Evolutionary conservation across 345 rosid genomes (phyloP).

Genomic region (Eucalyptus guilfoylei): DNA sequence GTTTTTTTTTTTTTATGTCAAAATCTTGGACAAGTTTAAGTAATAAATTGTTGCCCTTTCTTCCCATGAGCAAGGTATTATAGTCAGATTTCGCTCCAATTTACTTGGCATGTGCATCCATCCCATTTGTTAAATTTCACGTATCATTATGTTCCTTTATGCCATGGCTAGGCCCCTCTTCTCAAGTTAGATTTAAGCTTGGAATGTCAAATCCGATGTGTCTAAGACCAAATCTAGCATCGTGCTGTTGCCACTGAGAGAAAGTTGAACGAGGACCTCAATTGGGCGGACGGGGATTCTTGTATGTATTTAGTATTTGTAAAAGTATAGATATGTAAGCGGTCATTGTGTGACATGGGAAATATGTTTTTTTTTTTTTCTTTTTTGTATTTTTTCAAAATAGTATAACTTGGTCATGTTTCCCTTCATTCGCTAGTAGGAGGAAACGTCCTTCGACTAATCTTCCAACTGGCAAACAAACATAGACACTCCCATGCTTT

Average conservation of each 20-base stretch:
- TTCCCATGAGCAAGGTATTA: not conserved
- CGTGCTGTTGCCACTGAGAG: not conserved
- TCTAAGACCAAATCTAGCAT: not conserved
- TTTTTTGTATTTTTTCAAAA: too few species aligned
- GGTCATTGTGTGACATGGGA: not conserved
- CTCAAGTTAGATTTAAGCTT: not conserved
- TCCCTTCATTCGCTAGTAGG: not conserved
- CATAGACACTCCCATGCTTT: not conserved
- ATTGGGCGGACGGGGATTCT: not conserved
- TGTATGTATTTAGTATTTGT: not conserved
- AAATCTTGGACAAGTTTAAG: not conserved
- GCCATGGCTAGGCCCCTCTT: not conserved
- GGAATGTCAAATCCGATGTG: not conserved
- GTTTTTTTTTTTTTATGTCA: not conserved
- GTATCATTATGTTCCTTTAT: not conserved
- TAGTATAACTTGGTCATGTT: not conserved
- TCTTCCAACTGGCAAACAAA: not conserved
- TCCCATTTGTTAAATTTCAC: not conserved
- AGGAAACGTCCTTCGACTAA: not conserved
- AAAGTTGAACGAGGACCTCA: not conserved
- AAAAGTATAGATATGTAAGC: not conserved
- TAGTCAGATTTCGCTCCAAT: not conserved
- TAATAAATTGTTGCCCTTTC: not conserved
- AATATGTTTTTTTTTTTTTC: not conserved
- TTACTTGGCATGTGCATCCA: not conserved